Evolutionary conservation across 331 rosid species (phyloP), one percentile per base, ranked within the genome.

Genomic region (Malus hybrid): DNA sequence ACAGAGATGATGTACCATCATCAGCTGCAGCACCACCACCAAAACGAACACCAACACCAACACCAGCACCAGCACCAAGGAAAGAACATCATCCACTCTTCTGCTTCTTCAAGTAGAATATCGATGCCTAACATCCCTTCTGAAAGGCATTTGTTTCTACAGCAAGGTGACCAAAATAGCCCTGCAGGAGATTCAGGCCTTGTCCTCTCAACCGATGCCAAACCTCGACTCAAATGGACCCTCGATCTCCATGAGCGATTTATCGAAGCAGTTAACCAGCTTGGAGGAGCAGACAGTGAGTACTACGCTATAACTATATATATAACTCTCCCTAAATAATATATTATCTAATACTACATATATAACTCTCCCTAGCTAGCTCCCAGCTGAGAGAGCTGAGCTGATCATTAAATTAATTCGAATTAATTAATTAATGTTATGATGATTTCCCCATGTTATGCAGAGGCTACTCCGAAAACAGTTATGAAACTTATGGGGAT

Each of bases 401-500:
- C 71, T 65, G 50, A 65, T 67, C 54, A 28, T 27, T 27, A 66
- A 8, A 50, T 50, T 50, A 50, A 50, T 15, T 50, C 4, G 8
- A 50, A 16, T 50, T 15, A 50, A 50, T 15, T 50, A 50, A 15
- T 50, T 36, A 50, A 22, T 1, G 63, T 20, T 57, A 9, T 57
- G 63, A 9, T 57, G 13, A 57, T 57, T 20, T 20, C 73, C 57
- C 60, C 11, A 59, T 56, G 50, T 52, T 36, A 55, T 85, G 85
- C 87, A 94, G 99, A 94, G 82, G 99, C 99, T n/a, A 94, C 99
- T 73, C 99, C 99, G 27, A 94, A 94, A 87, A 94, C 97, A 5
- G 99, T 94, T 12, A 89, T 94, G 97, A 94, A 94, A 86, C 90
- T 94, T 68, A 94, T 94, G 99, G 93, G 97, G 32, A 90, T 94